Evolutionary conservation across 2,329 filamentous ascomycete genomes (phyloP).

Genomic region (Diaporthe sp.): DNA sequence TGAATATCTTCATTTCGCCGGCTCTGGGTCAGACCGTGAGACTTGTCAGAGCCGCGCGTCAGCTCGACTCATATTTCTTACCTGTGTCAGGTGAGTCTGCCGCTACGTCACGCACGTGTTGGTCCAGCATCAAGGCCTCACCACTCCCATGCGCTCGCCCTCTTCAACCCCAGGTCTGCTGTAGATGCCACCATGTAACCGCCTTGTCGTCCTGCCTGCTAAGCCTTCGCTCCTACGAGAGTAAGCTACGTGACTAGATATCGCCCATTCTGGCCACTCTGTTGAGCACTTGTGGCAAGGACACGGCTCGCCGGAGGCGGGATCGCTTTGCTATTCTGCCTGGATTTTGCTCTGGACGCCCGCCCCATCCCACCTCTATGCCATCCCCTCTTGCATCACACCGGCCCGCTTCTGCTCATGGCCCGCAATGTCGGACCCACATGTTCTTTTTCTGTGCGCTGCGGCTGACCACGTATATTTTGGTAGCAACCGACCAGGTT

Average conservation of each 20-base stretch:
- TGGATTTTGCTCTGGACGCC: constrained; percentile 8
- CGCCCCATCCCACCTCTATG: constrained; percentile 16
- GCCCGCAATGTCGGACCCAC: constrained; percentile 33
- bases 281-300: background rate
- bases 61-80: background rate
- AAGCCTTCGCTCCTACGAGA: background rate
- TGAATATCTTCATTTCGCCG: constrained; percentile 19
- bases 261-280: background rate
- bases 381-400: constrained; percentile 36
- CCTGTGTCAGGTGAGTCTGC: constrained; percentile 14
- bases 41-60: constrained; percentile 14
- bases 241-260: background rate
- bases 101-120: background rate
- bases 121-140: background rate
- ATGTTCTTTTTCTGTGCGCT: constrained; percentile 34
- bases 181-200: constrained; percentile 5
- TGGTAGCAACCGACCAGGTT: constrained; percentile 30
- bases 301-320: background rate
- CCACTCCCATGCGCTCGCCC: background rate
- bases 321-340: background rate
- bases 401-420: constrained; percentile 35
- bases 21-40: constrained; percentile 11
- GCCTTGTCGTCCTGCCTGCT: background rate
- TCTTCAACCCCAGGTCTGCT: background rate
- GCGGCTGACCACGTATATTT: constrained; percentile 35